Conservation (phyloP, 2,329 filamentous ascomycete species). For the Cercospora sesami region DNA sequence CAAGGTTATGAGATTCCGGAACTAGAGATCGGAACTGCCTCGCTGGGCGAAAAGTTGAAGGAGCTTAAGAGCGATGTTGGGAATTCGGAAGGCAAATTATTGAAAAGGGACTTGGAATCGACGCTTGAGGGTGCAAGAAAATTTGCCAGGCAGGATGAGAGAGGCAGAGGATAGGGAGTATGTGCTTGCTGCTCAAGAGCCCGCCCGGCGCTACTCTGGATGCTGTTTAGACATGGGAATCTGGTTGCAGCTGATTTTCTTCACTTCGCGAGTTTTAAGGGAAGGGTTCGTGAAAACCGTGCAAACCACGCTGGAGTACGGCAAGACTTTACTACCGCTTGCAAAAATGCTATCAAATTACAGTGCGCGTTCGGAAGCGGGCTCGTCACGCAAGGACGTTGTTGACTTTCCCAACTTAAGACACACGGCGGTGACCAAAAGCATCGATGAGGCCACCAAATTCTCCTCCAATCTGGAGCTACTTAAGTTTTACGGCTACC, state of each 20-base stretch:
- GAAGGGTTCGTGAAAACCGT: background rate
- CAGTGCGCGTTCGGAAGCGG: background rate
- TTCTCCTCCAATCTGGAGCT: background rate
- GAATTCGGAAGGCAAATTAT: background rate
- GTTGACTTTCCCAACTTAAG: background rate
- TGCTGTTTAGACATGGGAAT: background rate
- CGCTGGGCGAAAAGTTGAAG: background rate
- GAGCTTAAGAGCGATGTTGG: background rate
- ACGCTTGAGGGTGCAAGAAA: background rate
- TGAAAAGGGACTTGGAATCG: background rate
- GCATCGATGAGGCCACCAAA: background rate
- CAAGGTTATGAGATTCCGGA: background rate
- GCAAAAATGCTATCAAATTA: background rate
- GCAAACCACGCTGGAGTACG: background rate
- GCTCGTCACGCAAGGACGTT: background rate
- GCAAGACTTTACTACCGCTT: background rate
- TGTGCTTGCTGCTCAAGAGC: background rate
- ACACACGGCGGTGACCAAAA: background rate
- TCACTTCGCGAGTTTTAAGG: too few species aligned
- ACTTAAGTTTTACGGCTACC: background rate
- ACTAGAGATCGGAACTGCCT: background rate
- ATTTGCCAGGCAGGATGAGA: background rate
- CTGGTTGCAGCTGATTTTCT: background rate
- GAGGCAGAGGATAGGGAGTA: background rate
- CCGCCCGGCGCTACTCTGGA: background rate